Conservation (phyloP, 495 filamentous ascomycete genomes). For the Penicillium desertorum region DNA sequence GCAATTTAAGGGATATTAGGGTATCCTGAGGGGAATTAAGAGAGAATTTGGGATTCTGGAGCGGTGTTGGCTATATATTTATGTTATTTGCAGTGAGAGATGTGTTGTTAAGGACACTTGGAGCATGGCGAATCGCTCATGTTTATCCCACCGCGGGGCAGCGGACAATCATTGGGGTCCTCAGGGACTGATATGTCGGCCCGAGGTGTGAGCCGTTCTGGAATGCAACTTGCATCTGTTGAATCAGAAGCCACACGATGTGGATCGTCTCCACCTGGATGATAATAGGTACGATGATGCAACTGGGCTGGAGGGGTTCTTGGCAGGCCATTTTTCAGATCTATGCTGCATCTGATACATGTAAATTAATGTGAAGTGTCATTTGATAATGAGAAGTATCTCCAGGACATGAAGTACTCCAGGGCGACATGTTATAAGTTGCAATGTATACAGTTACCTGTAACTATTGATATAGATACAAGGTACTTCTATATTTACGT, state of each 20-base stretch:
- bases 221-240: slow-evolving; percentile 8
- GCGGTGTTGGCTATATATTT: not conserved
- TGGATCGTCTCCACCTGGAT: slow-evolving; percentile 21
- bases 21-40: not conserved
- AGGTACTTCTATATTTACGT: no score
- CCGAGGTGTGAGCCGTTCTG: slow-evolving; percentile 3
- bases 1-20: not conserved
- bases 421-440: no score
- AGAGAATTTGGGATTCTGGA: not conserved
- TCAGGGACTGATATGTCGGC: slow-evolving; percentile 13
- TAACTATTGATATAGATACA: no score
- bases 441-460: no score
- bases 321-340: not conserved
- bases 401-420: no score
- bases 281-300: slow-evolving; percentile 13
- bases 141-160: slow-evolving; percentile 29
- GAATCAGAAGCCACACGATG: slow-evolving; percentile 9
- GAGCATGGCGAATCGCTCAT: slow-evolving; percentile 16
- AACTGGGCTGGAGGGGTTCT: slow-evolving; percentile 8
- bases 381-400: not conserved
- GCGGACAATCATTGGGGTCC: slow-evolving; percentile 26
- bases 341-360: no score
- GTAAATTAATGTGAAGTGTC: no score
- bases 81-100: not conserved
- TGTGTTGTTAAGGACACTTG: slow-evolving; percentile 14